phyloP scores from a whole-genome alignment of 2,329 filamentous ascomycete species.

The Colletotrichum zoysiae region DNA sequence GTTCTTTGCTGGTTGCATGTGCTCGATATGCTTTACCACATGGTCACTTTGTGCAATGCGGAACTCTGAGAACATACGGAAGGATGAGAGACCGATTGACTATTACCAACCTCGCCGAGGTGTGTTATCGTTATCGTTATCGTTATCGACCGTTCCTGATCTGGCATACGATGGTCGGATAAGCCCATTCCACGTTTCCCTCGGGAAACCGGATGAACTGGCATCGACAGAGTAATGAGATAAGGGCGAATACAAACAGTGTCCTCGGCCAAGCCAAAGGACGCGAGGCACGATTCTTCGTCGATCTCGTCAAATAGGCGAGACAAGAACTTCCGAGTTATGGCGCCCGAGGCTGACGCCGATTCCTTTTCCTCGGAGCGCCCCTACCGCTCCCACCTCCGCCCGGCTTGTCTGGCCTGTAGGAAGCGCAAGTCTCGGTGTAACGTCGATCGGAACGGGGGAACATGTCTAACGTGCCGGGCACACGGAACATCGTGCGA shows the following conservation, averaged over 20 bases:
- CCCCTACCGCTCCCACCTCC: slow-evolving; percentile 72
- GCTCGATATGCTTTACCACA: not conserved
- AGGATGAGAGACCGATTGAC: not conserved
- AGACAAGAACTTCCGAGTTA: not conserved
- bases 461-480: slow-evolving; percentile 68
- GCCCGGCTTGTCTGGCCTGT: slow-evolving; percentile 71
- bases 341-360: slow-evolving; percentile 22
- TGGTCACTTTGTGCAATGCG: not conserved
- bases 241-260: slow-evolving; percentile 10
- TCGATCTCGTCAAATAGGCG: too few species aligned
- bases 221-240: not conserved
- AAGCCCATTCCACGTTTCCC: not conserved
- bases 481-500: slow-evolving; percentile 69
- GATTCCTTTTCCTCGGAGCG: slow-evolving; percentile 48
- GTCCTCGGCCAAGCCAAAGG: slow-evolving; percentile 12
- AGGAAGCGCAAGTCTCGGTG: slow-evolving; percentile 72
- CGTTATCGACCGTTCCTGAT: not conserved
- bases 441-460: slow-evolving; percentile 65
- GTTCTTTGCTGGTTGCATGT: not conserved
- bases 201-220: not conserved
- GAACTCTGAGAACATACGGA: too few species aligned
- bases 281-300: not conserved
- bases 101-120: not conserved
- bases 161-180: not conserved
- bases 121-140: slow-evolving; percentile 1